A percentile compares a stretch with the other conserved stretches of the same genome.
These are phyloP conservation scores for Rhododendron vialii DNA, from an alignment of 148 eudicot species.

Conservation along the genomic window DNA sequence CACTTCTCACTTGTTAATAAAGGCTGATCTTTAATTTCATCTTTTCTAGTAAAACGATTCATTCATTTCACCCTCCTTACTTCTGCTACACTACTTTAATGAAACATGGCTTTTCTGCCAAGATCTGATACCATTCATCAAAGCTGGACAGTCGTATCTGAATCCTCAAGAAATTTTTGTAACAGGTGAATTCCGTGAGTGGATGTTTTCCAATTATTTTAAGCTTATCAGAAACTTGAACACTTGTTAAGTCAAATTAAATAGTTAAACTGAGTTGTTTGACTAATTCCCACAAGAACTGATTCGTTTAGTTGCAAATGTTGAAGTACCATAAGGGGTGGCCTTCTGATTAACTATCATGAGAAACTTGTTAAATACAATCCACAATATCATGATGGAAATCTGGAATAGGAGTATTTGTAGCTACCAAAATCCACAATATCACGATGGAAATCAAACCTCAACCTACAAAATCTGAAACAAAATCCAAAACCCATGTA, in stretches of 20 bases:
- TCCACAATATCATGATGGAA: neutral
- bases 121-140: neutral
- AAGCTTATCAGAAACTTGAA: neutral
- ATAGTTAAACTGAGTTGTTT: neutral
- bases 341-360: neutral
- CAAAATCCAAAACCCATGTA: too few species aligned
- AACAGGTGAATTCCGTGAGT: neutral
- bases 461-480: too few species aligned
- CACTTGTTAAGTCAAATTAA: neutral
- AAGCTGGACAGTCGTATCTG: neutral
- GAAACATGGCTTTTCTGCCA: neutral
- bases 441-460: too few species aligned
- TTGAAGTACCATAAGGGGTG: neutral
- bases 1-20: neutral
- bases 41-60: neutral
- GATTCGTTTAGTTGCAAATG: neutral
- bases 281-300: neutral
- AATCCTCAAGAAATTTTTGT: neutral
- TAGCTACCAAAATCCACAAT: neutral
- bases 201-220: neutral
- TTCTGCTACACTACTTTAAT: neutral
- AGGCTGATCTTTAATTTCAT: neutral
- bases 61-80: neutral
- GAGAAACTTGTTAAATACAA: neutral
- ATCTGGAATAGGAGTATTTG: neutral